Conservation (phyloP, 371 early-diverging fungal genomes). For the Batrachochytrium dendrobatidis region DNA sequence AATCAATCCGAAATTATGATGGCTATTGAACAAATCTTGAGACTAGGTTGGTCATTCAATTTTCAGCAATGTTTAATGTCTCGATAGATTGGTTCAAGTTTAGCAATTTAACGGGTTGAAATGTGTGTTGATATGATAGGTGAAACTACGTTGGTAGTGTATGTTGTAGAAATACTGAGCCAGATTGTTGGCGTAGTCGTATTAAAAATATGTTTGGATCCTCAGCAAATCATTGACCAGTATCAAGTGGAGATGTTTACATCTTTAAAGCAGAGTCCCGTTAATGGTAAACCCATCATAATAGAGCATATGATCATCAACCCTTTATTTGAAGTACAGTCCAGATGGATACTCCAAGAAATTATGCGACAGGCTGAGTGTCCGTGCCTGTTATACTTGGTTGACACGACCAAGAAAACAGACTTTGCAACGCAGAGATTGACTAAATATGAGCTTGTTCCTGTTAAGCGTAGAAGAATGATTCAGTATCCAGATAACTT, state of each 20-base stretch:
- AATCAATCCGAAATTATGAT: slow-evolving; percentile 18
- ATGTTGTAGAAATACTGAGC: slow-evolving; percentile 13
- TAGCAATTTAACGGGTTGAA: not conserved
- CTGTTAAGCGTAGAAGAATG: slow-evolving; percentile 33
- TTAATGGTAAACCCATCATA: slow-evolving; percentile 19
- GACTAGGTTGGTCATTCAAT: slow-evolving; percentile 1
- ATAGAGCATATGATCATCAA: slow-evolving; percentile 27
- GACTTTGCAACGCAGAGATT: slow-evolving; percentile 27
- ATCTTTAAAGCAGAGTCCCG: slow-evolving; percentile 5
- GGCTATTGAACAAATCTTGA: too few species aligned
- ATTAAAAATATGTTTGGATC: slow-evolving; percentile 14
- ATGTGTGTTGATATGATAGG: not conserved
- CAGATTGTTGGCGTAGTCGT: slow-evolving; percentile 23
- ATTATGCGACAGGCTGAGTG: slow-evolving; percentile 3
- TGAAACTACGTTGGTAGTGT: slow-evolving; percentile 1
- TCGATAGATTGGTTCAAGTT: not conserved
- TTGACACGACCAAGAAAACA: slow-evolving; percentile 9
- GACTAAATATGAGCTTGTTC: slow-evolving; percentile 27
- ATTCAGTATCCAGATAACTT: slow-evolving; percentile 35
- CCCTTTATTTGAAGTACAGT: slow-evolving; percentile 29
- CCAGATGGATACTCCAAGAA: slow-evolving; percentile 34
- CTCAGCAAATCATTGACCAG: slow-evolving; percentile 22
- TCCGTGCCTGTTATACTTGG: not conserved
- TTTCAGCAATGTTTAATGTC: not conserved
- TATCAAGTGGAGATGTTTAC: slow-evolving; percentile 31